Evolutionary conservation across 2,329 filamentous ascomycete species (phyloP), one percentile per base, ranked within the genome.

Genomic region (Didymellaceae sp.): DNA sequence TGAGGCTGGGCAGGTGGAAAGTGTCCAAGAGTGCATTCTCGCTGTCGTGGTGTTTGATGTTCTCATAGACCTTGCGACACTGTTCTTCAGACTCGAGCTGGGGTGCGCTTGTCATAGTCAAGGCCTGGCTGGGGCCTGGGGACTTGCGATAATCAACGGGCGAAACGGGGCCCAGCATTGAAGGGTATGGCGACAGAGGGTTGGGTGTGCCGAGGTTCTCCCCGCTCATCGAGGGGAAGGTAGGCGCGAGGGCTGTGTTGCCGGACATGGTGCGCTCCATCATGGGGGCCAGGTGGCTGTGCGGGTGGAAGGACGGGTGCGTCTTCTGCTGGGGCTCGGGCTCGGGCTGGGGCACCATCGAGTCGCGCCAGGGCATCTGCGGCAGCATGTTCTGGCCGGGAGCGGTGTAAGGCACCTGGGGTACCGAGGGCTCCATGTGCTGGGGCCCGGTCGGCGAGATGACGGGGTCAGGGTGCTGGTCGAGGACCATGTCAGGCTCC

Each of bases 311-410:
- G 7, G 85, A 82, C 49, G 77, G 66, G 55, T 77, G 75, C 30
- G 75, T 68, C 52, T 91, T 89, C 62, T 88, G 88, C 21, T 90
- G 86, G 39, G 89, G 80, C 76, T 93, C 93, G 45, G 86, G 79
- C 66, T 95, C 88, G 28, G 83, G 77, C 62, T 87, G 85, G 21
- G 89, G 82, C 78, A 95, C 84, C 79, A 94, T 94, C 30, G 86
- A 84, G 68, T 97, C 93, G 66, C 96, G 91, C 93, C 93, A 97
- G 52, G 91, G 88, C 78, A 92, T 90, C 69, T 91, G 91, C 26
- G 91, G 89, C 40, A 96, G 76, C 52, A 89, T 89, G 66, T 93
- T 90, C 52, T 90, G 86, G 45, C 88, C 88, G 6, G 89, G 73
- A 7, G 77, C 82, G 3, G 65, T 67, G 65, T 92, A 96, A 13